Percentiles rank a stretch among this genome's conserved stretches.
Evolutionary conservation across 2,329 filamentous ascomycete genomes (phyloP).

Genomic region (Ophiobolus disseminans): DNA sequence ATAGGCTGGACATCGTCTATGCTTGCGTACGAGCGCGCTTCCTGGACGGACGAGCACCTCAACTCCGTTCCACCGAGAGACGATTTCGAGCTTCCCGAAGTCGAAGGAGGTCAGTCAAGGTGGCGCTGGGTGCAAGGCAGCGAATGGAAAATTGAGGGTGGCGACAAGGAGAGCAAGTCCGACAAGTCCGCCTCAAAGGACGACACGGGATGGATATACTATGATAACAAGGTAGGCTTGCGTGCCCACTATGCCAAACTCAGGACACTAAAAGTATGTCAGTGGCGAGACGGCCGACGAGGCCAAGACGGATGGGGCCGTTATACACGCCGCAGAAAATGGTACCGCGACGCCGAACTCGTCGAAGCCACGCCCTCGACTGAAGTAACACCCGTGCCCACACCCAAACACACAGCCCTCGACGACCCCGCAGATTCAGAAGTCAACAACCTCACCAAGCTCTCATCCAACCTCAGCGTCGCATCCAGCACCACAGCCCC

Average conservation of each 20-base stretch:
- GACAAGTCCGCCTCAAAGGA: slow-evolving; percentile 49
- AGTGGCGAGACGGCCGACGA: slow-evolving; percentile 90
- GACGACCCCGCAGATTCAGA: slow-evolving; percentile 33
- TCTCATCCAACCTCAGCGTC: slow-evolving; percentile 34
- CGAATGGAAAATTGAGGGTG: slow-evolving; percentile 86
- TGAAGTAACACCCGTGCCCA: slow-evolving; percentile 54
- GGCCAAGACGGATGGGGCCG: slow-evolving; percentile 90
- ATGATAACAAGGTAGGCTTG: slow-evolving; percentile 83
- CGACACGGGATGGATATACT: slow-evolving; percentile 92
- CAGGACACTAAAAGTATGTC: slow-evolving; percentile 15
- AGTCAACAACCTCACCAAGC: slow-evolving; percentile 27
- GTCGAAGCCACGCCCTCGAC: slow-evolving; percentile 70
- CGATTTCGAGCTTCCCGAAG: slow-evolving; percentile 71
- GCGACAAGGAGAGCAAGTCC: slow-evolving; percentile 49
- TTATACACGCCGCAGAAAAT: slow-evolving; percentile 92
- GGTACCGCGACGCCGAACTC: slow-evolving; percentile 95
- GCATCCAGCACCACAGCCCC: slow-evolving; percentile 32
- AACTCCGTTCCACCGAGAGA: slow-evolving; percentile 80
- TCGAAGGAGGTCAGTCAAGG: slow-evolving; percentile 66
- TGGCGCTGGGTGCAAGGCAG: slow-evolving; percentile 87
- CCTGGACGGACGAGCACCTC: slow-evolving; percentile 96
- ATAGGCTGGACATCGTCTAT: slow-evolving; percentile 93
- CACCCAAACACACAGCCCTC: slow-evolving; percentile 45
- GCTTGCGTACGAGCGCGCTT: slow-evolving; percentile 85
- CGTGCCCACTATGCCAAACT: not conserved